Conservation (phyloP, 1,284 basidiomycete species). For the Microbotryomycetes sp. region DNA sequence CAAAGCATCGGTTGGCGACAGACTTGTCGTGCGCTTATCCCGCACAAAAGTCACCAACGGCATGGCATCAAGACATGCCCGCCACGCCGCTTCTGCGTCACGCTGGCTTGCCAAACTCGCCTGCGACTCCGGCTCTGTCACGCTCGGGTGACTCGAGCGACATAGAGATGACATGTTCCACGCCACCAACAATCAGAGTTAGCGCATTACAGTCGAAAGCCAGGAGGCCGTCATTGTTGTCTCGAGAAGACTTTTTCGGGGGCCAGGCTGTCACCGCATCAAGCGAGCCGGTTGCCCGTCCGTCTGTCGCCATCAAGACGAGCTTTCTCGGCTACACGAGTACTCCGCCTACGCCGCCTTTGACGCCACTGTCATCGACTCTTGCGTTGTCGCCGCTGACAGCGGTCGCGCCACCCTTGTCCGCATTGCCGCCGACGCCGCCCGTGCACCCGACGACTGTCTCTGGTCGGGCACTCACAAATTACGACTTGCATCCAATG, state of each 20-base stretch:
- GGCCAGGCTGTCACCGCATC: background rate
- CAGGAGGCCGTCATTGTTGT: background rate
- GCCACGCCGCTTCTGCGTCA: background rate
- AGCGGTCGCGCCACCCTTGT: background rate
- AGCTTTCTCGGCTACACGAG: background rate
- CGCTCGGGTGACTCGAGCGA: background rate
- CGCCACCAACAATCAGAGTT: constrained; percentile 2
- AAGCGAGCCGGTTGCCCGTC: background rate
- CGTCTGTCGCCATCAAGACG: constrained; percentile 9
- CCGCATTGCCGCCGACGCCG: background rate
- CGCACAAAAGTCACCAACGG: background rate
- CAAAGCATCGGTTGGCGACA: background rate
- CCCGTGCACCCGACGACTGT: constrained; percentile 4
- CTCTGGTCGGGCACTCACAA: constrained; percentile 5
- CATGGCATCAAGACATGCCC: background rate
- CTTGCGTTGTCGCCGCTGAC: background rate
- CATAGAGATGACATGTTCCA: constrained; percentile 18
- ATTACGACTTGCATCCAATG: constrained; percentile 57
- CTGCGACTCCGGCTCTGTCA: background rate
- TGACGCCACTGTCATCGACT: constrained; percentile 19
- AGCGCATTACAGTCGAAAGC: background rate
- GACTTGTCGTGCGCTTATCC: background rate
- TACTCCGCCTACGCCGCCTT: constrained; percentile 24
- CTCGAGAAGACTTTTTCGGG: constrained; percentile 1
- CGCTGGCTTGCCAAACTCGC: background rate